A percentile compares a stretch with the other conserved stretches of the same genome.
phyloP scores from a whole-genome alignment of 108 stramenopile species.

The Pinguiococcus pyrenoidosus region DNA sequence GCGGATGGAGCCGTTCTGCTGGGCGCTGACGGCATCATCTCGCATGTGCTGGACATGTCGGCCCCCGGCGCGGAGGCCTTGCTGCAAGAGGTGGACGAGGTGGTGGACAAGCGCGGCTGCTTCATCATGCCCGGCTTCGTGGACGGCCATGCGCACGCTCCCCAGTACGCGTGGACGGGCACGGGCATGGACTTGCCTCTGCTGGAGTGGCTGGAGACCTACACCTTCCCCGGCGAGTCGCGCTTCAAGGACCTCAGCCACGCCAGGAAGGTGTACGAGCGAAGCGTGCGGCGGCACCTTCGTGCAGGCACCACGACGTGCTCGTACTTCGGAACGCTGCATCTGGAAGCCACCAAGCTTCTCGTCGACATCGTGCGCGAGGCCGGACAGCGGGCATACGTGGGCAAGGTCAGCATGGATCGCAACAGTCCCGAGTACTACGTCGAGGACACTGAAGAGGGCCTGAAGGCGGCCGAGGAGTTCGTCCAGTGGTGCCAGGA shows the following conservation, averaged over 20 bases:
- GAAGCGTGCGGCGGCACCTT: conserved; percentile 39
- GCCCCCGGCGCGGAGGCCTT: background rate
- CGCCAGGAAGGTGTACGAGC: conserved; percentile 32
- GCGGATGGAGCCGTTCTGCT: too few relatives aligned
- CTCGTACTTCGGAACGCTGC: conserved; percentile 48
- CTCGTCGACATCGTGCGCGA: conserved; percentile 41
- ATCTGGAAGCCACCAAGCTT: conserved; percentile 40
- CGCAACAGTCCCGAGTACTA: conserved; percentile 46
- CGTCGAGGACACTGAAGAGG: conserved; percentile 38
- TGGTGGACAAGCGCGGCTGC: conserved; percentile 14
- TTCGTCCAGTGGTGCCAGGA: conserved; percentile 40
- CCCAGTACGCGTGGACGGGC: conserved; percentile 53
- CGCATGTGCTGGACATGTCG: conserved; percentile 1
- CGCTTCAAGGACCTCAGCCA: conserved; percentile 17
- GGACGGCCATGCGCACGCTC: conserved; percentile 50
- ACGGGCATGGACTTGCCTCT: conserved; percentile 56
- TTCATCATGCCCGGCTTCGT: conserved; percentile 27
- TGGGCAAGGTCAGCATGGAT: conserved; percentile 68
- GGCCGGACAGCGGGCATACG: conserved; percentile 48
- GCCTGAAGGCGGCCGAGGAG: conserved; percentile 31
- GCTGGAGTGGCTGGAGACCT: conserved; percentile 53
- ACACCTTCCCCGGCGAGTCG: conserved; percentile 55
- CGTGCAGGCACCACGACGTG: conserved; percentile 46
- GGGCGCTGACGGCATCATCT: background rate
- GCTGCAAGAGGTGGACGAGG: conserved; percentile 8